Evolutionary conservation across 495 filamentous ascomycete genomes (phyloP), one percentile per base, ranked within the genome.

Genomic region (Geoglossum glabrum): DNA sequence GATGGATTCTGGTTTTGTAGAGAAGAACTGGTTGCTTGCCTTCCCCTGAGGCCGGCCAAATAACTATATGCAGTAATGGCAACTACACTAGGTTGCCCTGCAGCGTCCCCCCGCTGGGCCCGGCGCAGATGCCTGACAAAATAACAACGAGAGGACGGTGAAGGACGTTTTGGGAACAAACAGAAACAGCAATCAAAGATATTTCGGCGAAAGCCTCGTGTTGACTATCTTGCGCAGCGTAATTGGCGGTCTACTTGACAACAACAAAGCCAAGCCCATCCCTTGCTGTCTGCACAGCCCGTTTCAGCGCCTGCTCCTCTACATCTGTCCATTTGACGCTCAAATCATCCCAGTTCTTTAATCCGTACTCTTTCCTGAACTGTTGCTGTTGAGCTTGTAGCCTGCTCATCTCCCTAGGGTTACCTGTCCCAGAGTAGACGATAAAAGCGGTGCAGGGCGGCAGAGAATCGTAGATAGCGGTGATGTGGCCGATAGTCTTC

Each of bases 261-360:
- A 74, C 77, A 65, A 95, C 73, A 63, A 97, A 93, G 6, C 82
- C 89, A 57, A 94, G 74, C 0, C 90, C 88, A 31, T 82, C 71
- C 38, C 89, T 77, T 0, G 90, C 89, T 40, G 71, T 70, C 59
- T 74, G 72, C 58, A 81, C 80, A 0, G 88, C 90, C 63, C 71
- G 76, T 66, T 77, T 82, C 62, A 95, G 67, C 40, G 77, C 80
- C 69, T 93, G 85, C 33, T 88, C 84, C 67, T 97, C 90, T 3
- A 64, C 71, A 67, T 95, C 88, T 11, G 90, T 95, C 90, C 90
- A 97, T 68, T 89, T 81, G 30, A 95, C 83, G 59, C 70, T 86
- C 50, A 95, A 66, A 58, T 94, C 72, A 66, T 95, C 86, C 90
- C 90, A 97, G 46, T 88, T 87, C 65, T 80, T 86, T 3, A 73